A percentile compares a stretch with the other conserved stretches of the same genome.
These are phyloP conservation scores for Pholiota conissans DNA, from an alignment of 768 basidiomycete species.

Conservation along the genomic window DNA sequence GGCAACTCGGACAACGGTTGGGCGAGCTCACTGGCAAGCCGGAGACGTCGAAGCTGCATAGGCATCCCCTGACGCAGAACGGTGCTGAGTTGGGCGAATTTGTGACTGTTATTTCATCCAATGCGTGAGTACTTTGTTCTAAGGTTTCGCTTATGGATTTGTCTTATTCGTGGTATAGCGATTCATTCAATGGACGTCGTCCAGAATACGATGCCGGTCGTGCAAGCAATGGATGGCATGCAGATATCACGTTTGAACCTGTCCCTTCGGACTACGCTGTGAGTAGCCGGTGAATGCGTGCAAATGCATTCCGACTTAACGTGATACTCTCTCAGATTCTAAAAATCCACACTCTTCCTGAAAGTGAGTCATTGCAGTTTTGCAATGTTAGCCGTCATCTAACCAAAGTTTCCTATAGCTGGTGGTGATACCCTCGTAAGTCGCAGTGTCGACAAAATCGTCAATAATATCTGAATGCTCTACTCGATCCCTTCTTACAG, in stretches of 20 bases:
- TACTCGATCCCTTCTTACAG: slow-evolving; percentile 14
- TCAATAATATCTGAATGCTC: background rate
- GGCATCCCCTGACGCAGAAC: slow-evolving; percentile 54
- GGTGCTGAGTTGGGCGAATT: slow-evolving; percentile 52
- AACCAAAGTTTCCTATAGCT: slow-evolving; percentile 17
- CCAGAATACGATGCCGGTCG: slow-evolving; percentile 19
- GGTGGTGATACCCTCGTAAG: slow-evolving; percentile 44
- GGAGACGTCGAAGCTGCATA: slow-evolving; percentile 45
- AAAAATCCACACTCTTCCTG: slow-evolving; percentile 41
- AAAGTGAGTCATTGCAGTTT: slow-evolving; percentile 21
- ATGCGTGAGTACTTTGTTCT: slow-evolving; percentile 28
- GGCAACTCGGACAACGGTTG: slow-evolving; percentile 43
- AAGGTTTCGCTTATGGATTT: background rate
- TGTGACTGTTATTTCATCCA: slow-evolving; percentile 51
- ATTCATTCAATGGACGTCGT: background rate
- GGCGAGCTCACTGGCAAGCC: slow-evolving; percentile 53
- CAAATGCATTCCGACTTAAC: too few relatives aligned
- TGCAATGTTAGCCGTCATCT: background rate
- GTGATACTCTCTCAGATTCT: slow-evolving; percentile 30
- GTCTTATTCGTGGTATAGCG: too few relatives aligned
- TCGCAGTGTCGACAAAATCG: too few relatives aligned
- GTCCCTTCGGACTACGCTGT: slow-evolving; percentile 62
- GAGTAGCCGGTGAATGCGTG: too few relatives aligned
- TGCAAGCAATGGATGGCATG: slow-evolving; percentile 51
- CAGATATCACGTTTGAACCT: slow-evolving; percentile 61